Base-by-base conservation (phyloP, 176 grass and related monocot species). In the Canna indica region DNA sequence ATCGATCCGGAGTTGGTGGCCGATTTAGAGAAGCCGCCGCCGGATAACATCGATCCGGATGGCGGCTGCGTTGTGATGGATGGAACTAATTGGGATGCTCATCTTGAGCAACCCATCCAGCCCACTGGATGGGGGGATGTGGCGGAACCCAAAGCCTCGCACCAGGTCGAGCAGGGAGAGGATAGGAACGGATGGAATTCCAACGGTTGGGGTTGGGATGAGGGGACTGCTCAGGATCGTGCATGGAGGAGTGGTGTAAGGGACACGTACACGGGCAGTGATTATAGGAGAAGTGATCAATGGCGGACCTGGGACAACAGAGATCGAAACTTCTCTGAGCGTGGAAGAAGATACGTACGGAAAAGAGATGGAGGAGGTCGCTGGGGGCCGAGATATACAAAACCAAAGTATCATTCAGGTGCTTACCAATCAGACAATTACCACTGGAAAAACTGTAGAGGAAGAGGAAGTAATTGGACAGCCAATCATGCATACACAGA, bases 1-100 rank as follows among this genome's bases (percentile, higher is more conserved):
- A 22, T 39, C 63, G 63, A 66, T 24, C 63, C 34, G 1, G 63
- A 66, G 8, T 34, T 66, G 63, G n/a, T 66, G 30, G 63, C 63
- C 7, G 63, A 66, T 31, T 38, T 66, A 22, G 63, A 66, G 16
- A 66, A 11, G 34, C 7, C 33, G 34, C 33, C 32, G 32, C 7
- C 17, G 63, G 34, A 66, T 22, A 39, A n/a, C 63, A 25, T 6
- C 22, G 63, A 39, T 36, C 20, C 13, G 35, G 63, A 3, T 24
- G 63, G 35, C 34, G 18, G 34, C 35, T 4, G 34, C 20, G 1
- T 17, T 0, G 22, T 34, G 10, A 10, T 5, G 7, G 33, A 39
- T 30, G 50, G 50, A 5, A 18, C 17, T 62, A 25, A 36, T 15
- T 36, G 63, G 34, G 34, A 39, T 66, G 13, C 9, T 22, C 10